Conservation (phyloP, 345 rosid species). For the Brassica juncea region DNA sequence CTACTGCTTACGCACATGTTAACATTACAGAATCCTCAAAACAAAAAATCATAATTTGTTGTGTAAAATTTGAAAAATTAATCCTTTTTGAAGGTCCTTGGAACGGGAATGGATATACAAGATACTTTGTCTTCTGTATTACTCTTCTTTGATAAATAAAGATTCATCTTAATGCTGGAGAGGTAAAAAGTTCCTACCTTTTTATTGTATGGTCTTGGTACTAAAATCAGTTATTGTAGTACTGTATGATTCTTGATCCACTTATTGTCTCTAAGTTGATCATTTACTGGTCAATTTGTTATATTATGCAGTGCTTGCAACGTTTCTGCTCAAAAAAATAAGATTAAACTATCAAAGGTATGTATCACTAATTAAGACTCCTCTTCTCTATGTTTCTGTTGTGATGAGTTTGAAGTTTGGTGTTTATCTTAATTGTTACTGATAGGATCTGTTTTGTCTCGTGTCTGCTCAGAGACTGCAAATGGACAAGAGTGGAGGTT, state of each 20-base stretch:
- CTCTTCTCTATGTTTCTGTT: conserved; percentile 13
- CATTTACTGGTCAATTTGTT: neutral
- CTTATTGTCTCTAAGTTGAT: neutral
- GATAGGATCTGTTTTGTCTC: conserved; percentile 88
- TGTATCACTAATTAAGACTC: conserved; percentile 34
- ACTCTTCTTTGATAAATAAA: conserved; percentile 86
- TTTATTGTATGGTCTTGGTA: neutral
- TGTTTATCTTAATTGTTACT: conserved; percentile 44
- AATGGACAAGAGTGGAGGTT: conserved; percentile 51
- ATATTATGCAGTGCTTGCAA: conserved; percentile 67
- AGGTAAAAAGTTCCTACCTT: conserved; percentile 47
- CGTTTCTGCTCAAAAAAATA: conserved; percentile 89
- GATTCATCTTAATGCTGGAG: conserved; percentile 96
- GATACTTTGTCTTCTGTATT: conserved; percentile 88
- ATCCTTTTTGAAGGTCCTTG: conserved; percentile 58
- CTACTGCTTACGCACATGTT: conserved; percentile 83
- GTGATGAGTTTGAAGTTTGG: conserved; percentile 6
- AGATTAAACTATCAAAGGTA: conserved; percentile 88
- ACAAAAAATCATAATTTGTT: neutral
- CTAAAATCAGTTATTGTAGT: neutral
- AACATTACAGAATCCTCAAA: neutral
- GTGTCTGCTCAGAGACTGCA: conserved; percentile 45
- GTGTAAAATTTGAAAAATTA: neutral
- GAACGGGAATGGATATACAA: conserved; percentile 97
- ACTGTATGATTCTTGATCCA: neutral